Conservation (phyloP, 2,329 filamentous ascomycete species). For the Aspergillus arachidicola region DNA sequence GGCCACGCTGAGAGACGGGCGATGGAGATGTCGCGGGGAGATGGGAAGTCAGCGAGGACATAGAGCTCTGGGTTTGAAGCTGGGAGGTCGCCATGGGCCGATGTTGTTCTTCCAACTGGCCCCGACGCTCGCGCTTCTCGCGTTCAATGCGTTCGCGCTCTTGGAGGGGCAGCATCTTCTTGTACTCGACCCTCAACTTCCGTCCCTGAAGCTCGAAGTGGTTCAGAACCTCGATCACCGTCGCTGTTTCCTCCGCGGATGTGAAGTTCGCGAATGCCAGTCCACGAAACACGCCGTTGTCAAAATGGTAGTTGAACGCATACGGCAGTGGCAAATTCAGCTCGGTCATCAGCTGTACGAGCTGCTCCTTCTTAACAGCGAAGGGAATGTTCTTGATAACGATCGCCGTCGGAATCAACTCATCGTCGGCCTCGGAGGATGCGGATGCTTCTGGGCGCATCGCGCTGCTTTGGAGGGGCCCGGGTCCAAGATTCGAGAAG, state of each 20-base stretch:
- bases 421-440: slow-evolving; percentile 60
- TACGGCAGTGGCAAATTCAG: slow-evolving; percentile 93
- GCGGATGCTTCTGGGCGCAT: slow-evolving; percentile 45
- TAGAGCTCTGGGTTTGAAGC: slow-evolving; percentile 81
- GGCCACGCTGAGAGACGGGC: slow-evolving; percentile 61
- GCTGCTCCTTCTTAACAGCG: slow-evolving; percentile 93
- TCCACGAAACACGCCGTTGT: slow-evolving; percentile 94
- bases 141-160: slow-evolving; percentile 95
- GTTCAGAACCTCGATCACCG: slow-evolving; percentile 92
- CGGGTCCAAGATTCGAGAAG: slow-evolving; percentile 49
- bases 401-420: slow-evolving; percentile 96
- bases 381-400: slow-evolving; percentile 99
- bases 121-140: slow-evolving; percentile 93
- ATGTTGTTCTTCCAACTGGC: slow-evolving; percentile 96
- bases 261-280: slow-evolving; percentile 98
- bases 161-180: slow-evolving; percentile 96
- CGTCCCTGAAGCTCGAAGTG: slow-evolving; percentile 93
- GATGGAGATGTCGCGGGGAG: slow-evolving; percentile 67
- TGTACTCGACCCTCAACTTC: slow-evolving; percentile 95
- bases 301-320: slow-evolving; percentile 99
- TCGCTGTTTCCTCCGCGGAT: slow-evolving; percentile 86
- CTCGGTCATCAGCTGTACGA: slow-evolving; percentile 91
- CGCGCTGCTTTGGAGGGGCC: slow-evolving; percentile 43
- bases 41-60: slow-evolving; percentile 74
- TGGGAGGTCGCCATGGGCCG: slow-evolving; percentile 66